Evolutionary conservation across 257 asterid genomes (phyloP).

Genomic region (Handroanthus guayacan): DNA sequence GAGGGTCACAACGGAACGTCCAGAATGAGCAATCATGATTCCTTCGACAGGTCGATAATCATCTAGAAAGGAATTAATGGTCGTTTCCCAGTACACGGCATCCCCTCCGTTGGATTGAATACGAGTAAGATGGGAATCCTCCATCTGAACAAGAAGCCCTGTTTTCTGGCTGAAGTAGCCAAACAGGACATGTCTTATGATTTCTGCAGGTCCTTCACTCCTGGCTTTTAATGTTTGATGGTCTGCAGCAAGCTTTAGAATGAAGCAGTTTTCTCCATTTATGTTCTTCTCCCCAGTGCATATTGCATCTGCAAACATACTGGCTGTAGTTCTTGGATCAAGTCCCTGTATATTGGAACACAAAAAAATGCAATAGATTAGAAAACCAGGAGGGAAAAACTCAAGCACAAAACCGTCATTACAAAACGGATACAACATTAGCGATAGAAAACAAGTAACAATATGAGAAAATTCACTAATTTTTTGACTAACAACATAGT

Average conservation of each 20-base stretch:
- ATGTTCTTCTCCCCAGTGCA: slow-evolving; percentile 90
- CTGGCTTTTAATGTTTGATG: slow-evolving; percentile 72
- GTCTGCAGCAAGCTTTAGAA: slow-evolving; percentile 78
- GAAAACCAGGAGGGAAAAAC: neutral
- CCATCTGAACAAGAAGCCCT: slow-evolving; percentile 83
- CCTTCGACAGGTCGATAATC: slow-evolving; percentile 86
- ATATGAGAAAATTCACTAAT: too few species aligned
- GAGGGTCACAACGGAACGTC: slow-evolving; percentile 78
- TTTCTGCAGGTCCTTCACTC: slow-evolving; percentile 89
- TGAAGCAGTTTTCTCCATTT: slow-evolving; percentile 85
- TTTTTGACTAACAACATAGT: too few species aligned
- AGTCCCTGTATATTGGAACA: slow-evolving; percentile 63
- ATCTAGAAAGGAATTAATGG: slow-evolving; percentile 71
- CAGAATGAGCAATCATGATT: slow-evolving; percentile 89
- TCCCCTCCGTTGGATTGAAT: slow-evolving; percentile 79
- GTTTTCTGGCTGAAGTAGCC: slow-evolving; percentile 93
- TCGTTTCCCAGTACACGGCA: slow-evolving; percentile 90
- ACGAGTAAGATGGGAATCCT: slow-evolving; percentile 91
- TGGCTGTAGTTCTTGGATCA: slow-evolving; percentile 84
- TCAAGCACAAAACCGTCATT: neutral
- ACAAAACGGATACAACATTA: too few species aligned
- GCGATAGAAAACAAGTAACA: too few species aligned
- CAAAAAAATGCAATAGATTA: neutral
- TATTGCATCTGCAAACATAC: slow-evolving; percentile 70
- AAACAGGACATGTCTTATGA: slow-evolving; percentile 77